Conservation (phyloP, 169 alveolate genomes). For the Cryptosporidium sp. region DNA sequence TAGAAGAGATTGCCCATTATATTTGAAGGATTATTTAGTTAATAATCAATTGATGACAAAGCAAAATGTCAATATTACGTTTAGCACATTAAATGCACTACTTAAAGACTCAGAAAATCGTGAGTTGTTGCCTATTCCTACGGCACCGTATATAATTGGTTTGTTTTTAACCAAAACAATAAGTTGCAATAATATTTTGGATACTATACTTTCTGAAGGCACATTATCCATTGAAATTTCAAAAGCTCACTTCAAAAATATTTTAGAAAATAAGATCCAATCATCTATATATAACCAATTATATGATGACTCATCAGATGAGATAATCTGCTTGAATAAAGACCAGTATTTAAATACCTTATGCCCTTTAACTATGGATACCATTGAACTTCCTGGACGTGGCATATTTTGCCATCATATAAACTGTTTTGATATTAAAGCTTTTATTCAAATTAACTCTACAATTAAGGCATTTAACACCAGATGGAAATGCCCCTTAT, state of each 20-base stretch:
- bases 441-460: constrained; percentile 88
- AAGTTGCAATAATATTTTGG: constrained; percentile 18
- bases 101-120: not conserved
- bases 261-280: constrained; percentile 22
- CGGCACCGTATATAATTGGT: constrained; percentile 74
- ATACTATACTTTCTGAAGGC: constrained; percentile 21
- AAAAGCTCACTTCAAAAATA: constrained; percentile 23
- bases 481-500: constrained; percentile 94
- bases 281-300: not conserved
- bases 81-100: constrained; percentile 63
- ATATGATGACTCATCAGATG: constrained; percentile 48
- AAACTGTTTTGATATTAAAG: constrained; percentile 92
- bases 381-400: constrained; percentile 89
- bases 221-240: constrained; percentile 22
- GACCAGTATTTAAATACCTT: constrained; percentile 42
- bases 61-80: constrained; percentile 35
- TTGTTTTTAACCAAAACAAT: constrained; percentile 24
- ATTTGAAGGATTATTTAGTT: constrained; percentile 18
- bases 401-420: constrained; percentile 90
- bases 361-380: constrained; percentile 78
- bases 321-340: constrained; percentile 56
- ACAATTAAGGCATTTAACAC: constrained; percentile 91
- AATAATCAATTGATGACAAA: constrained; percentile 2
- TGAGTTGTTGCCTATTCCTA: constrained; percentile 32
- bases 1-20: constrained; percentile 66